Evolutionary conservation across 2,329 filamentous ascomycete species (phyloP), one percentile per base, ranked within the genome.

Genomic region (Bisporella sp.): DNA sequence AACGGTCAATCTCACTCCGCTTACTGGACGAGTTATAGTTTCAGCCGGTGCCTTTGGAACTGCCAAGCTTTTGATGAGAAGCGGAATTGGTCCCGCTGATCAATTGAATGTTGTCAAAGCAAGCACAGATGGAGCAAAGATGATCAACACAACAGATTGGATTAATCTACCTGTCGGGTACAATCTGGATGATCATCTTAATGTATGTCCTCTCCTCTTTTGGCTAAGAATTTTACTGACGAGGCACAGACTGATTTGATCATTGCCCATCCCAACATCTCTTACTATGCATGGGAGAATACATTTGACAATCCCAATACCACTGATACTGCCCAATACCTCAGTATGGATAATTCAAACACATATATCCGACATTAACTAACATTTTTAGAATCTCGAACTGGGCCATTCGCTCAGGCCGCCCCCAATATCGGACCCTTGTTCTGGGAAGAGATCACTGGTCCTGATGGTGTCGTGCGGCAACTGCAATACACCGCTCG

Each of bases 31-130:
- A 47, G 83, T 89, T 42, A 77, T 89, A 57, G 69, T 88, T 32
- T 78, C 85, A 13, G 79, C 82, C 1, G 85, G 85, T 45, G 71
- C 84, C 1, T 86, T 89, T 54, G 82, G 82, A n/a, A 82, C 82
- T 64, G 47, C 57, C 7, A 61, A 60, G 31, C 70, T 89, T 45
- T 74, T 89, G 2, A 73, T 87, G 67, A 75, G 83, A 60, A 84
- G 79, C 21, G 82, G 85, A 13, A 57, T 88, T 86, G 55, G 85
- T 28, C 62, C 62, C 11, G 51, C 48, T 5, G 67, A 68, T 53
- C 57, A 63, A 61, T 71, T 83, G 29, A 62, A 71, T 21, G 62
- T 79, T 9, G 77, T 81, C 31, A 66, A 74, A 45, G 66, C 62
- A 47, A 78, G 63, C 31, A 64, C 64, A 1, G 78, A 81, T 54